Conservation (phyloP, 192 early-diverging fungal species). For the Backusella australiensis region DNA sequence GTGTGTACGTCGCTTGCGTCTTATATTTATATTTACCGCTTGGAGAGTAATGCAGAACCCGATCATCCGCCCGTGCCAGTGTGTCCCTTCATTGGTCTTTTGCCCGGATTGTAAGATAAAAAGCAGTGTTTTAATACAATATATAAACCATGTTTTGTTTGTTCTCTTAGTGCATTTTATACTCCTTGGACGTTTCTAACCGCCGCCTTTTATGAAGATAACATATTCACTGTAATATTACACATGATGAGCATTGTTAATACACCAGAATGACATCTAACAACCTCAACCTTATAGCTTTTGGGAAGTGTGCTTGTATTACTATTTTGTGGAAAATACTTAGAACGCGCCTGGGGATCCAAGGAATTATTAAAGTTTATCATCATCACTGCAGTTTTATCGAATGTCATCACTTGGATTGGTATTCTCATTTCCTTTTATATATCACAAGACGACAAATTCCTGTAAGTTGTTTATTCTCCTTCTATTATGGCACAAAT, state of each 20-base stretch:
- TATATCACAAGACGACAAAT: slow-evolving; percentile 50
- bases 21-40: slow-evolving; percentile 21
- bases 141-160: background rate
- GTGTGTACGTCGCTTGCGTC: slow-evolving; percentile 31
- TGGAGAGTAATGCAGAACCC: background rate
- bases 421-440: slow-evolving; percentile 57
- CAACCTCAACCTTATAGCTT: slow-evolving; percentile 33
- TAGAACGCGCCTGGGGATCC: slow-evolving; percentile 83
- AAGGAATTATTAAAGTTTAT: slow-evolving; percentile 74
- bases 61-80: background rate
- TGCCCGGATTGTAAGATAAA: slow-evolving; percentile 39
- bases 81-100: slow-evolving; percentile 31
- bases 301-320: slow-evolving; percentile 39
- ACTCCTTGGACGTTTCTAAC: slow-evolving; percentile 61
- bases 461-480: slow-evolving; percentile 45
- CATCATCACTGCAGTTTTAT: slow-evolving; percentile 47
- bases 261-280: background rate
- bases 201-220: slow-evolving; percentile 55
- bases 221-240: slow-evolving; percentile 39
- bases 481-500: no score
- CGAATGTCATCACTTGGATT: slow-evolving; percentile 54
- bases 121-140: background rate
- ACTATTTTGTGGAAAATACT: slow-evolving; percentile 67
- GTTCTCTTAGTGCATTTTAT: slow-evolving; percentile 9
- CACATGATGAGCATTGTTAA: no score